Evolutionary conservation across 129 eudicot species (phyloP).

Genomic region (Centella asiatica): DNA sequence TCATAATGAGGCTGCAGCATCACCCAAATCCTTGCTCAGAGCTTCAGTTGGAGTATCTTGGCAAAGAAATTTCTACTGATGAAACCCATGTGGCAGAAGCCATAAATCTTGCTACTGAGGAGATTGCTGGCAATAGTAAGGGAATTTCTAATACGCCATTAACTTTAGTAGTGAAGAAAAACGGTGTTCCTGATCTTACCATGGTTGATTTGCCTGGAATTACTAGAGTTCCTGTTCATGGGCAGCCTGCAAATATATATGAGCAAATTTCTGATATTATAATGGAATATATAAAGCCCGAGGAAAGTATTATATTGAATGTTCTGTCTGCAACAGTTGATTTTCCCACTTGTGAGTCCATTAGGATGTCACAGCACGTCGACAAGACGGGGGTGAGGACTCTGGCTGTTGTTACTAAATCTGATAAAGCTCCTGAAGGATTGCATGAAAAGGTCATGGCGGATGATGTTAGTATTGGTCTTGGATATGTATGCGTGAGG

Average conservation of each 20-base stretch:
- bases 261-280: conserved; percentile 10
- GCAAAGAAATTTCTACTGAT: not conserved
- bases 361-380: not conserved
- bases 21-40: not conserved
- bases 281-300: conserved; percentile 7
- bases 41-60: conserved; percentile 1
- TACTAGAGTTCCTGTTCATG: conserved; percentile 6
- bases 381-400: conserved; percentile 10
- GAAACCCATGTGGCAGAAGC: not conserved
- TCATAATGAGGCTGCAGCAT: conserved; percentile 7
- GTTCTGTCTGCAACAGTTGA: conserved; percentile 11
- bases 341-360: conserved; percentile 6
- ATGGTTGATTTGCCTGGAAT: conserved; percentile 11
- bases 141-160: not conserved
- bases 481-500: conserved; percentile 11
- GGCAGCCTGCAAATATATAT: conserved; percentile 9
- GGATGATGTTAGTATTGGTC: conserved; percentile 1
- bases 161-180: not conserved
- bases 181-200: conserved; percentile 9
- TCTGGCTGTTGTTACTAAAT: not conserved
- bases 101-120: not conserved
- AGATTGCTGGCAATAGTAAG: not conserved
- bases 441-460: conserved; percentile 8
- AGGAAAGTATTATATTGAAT: conserved; percentile 6
- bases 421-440: not conserved